These are phyloP conservation scores for Jackrogersella minutella DNA, from an alignment of 495 filamentous ascomycete genomes.

Conservation along the genomic window DNA sequence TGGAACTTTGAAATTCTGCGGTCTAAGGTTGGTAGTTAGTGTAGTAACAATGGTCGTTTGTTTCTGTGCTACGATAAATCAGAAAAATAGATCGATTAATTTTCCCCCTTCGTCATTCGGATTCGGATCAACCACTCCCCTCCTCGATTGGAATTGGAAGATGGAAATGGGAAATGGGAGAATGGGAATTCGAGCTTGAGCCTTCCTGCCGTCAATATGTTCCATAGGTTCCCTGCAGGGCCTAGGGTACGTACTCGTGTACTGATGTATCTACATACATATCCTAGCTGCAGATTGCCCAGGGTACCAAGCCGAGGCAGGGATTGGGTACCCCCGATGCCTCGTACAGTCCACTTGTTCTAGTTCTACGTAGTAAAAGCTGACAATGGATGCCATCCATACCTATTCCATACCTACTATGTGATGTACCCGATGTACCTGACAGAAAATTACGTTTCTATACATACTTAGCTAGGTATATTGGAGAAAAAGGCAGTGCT, in stretches of 20 bases:
- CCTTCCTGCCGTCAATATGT: neutral
- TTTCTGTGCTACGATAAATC: slow-evolving; percentile 12
- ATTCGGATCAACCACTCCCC: slow-evolving; percentile 25
- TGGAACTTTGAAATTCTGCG: slow-evolving; percentile 22
- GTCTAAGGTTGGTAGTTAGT: neutral
- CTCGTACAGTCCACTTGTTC: slow-evolving; percentile 10
- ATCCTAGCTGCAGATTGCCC: slow-evolving; percentile 22
- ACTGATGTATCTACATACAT: neutral
- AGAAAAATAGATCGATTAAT: slow-evolving; percentile 11
- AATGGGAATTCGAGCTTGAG: slow-evolving; percentile 27
- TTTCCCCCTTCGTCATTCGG: slow-evolving; percentile 19
- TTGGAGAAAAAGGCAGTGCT: slow-evolving; percentile 15
- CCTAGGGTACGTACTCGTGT: slow-evolving; percentile 18
- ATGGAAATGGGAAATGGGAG: too few relatives aligned
- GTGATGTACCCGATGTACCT: slow-evolving; percentile 18
- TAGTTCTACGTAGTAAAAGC: slow-evolving; percentile 25
- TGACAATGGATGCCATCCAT: slow-evolving; percentile 14
- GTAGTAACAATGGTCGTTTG: neutral
- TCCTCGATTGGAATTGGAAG: slow-evolving; percentile 7
- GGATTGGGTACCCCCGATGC: slow-evolving; percentile 4
- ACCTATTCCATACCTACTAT: too few relatives aligned
- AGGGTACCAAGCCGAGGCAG: too few relatives aligned
- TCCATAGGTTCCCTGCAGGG: slow-evolving; percentile 26
- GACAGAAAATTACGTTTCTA: slow-evolving; percentile 13
- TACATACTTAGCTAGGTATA: slow-evolving; percentile 1